Conservation (phyloP, 768 basidiomycete genomes). For the Leccinum variicolor region DNA sequence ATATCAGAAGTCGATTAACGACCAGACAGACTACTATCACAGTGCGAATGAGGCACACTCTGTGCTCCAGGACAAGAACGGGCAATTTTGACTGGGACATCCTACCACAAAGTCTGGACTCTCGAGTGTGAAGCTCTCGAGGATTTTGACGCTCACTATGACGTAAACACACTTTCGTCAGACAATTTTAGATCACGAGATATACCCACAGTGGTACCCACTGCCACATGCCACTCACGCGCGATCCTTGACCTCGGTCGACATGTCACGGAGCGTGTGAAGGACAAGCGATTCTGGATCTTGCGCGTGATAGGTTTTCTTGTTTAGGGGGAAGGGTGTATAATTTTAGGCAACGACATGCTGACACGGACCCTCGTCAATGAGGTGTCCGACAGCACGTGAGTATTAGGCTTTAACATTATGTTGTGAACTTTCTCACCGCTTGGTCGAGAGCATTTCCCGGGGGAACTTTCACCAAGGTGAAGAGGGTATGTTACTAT, state of each 20-base stretch:
- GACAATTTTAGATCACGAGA: constrained; percentile 1
- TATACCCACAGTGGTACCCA: constrained; percentile 1
- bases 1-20: constrained; percentile 24
- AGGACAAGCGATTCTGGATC: neutral
- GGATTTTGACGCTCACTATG: neutral
- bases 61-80: neutral
- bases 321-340: neutral
- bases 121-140: neutral
- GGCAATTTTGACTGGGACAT: neutral
- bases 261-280: constrained; percentile 5
- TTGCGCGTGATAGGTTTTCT: neutral
- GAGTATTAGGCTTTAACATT: constrained; percentile 18
- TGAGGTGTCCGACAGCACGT: neutral
- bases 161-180: constrained; percentile 19
- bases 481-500: neutral
- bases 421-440: constrained; percentile 15
- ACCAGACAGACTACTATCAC: constrained; percentile 3
- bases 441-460: constrained; percentile 8
- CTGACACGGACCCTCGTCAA: neutral
- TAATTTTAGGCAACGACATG: neutral
- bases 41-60: constrained; percentile 1
- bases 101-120: constrained; percentile 3
- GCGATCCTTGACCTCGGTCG: neutral
- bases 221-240: constrained; percentile 5
- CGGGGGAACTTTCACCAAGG: neutral